Conservation (phyloP, 495 filamentous ascomycete genomes). For the Penicillium desertorum region DNA sequence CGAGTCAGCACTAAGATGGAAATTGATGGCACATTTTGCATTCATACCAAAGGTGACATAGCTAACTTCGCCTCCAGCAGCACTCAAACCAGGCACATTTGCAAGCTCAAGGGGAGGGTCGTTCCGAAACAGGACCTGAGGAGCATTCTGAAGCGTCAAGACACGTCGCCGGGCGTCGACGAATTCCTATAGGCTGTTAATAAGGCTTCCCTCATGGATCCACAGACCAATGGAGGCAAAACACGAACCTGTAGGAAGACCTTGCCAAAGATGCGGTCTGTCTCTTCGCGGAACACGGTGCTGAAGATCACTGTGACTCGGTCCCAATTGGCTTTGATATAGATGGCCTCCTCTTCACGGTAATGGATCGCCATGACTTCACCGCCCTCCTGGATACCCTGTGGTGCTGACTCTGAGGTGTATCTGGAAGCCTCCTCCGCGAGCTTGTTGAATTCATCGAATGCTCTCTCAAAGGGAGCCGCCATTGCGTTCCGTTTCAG, state of each 20-base stretch:
- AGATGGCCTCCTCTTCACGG: slow-evolving; percentile 98
- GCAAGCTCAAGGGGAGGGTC: slow-evolving; percentile 91
- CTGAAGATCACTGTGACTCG: slow-evolving; percentile 99
- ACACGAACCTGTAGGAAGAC: slow-evolving; percentile 70
- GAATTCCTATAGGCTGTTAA: slow-evolving; percentile 65
- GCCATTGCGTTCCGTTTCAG: slow-evolving; percentile 98
- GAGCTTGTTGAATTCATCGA: slow-evolving; percentile 84
- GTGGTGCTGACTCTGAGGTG: slow-evolving; percentile 85
- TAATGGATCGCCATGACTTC: slow-evolving; percentile 97
- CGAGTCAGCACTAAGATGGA: slow-evolving; percentile 6
- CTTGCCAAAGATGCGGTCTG: slow-evolving; percentile 94
- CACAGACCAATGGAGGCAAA: not conserved
- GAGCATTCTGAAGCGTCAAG: slow-evolving; percentile 88
- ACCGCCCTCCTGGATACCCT: slow-evolving; percentile 82
- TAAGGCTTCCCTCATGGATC: not conserved
- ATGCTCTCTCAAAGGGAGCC: slow-evolving; percentile 93
- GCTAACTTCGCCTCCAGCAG: slow-evolving; percentile 76
- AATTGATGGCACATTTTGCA: not conserved
- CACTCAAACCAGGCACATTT: slow-evolving; percentile 74
- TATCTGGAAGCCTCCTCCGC: slow-evolving; percentile 86
- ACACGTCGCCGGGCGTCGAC: slow-evolving; percentile 87
- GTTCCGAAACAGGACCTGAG: slow-evolving; percentile 95
- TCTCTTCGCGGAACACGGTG: slow-evolving; percentile 96
- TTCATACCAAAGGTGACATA: slow-evolving; percentile 93
- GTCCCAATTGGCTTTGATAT: slow-evolving; percentile 95